Evolutionary conservation across 805 yeast species (phyloP), one percentile per base, ranked within the genome.

Genomic region (Teunomyces stri): DNA sequence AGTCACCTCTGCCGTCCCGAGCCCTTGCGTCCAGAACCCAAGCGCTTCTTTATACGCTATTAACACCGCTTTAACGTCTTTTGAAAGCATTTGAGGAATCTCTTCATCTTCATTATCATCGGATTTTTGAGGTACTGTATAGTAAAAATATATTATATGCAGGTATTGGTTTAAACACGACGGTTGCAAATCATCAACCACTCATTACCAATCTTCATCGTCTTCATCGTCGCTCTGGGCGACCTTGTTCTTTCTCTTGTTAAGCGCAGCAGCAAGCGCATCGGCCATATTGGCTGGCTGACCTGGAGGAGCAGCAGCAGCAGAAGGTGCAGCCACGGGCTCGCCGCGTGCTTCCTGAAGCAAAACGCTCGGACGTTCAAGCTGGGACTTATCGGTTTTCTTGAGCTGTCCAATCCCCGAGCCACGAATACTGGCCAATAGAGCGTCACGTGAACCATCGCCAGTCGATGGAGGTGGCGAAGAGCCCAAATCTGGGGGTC

Each of bases 251-350:
- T 92, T 92, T 60, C 97, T 79, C 47, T 81, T 80, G 57, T 77
- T 87, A 54, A 92, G 75, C 3, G 97, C 98, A 13, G 87, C 87
- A 7, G 95, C 89, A 44, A 90, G 70, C 0, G 96, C 96, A 64
- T 88, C 95, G 1, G 96, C 96, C 49, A 90, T 68, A 11, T 80
- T 74, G 1, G 82, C 86, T 1, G 86, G 81, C 41, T 77, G 81
- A 3, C 79, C 83, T 6, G 79, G 76, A n/a, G 69, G 65, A 10
- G 71, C 68, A 3, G 68, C 74, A n/a, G 66, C 66, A 3, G 49
- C 45, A 15, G 56, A 28, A 11, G 73, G 59, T 0, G 74, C 62
- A 6, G 54, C 43, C 0, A 78, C 74, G 0, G 78, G 60, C 43
- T 81, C 87, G 20, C 92, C 92, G 35, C 73, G 71, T 2, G 89